Evolutionary conservation across 352 stramenopile species (phyloP), one percentile per base, ranked within the genome.

Genomic region (Phytophthora chlamydospora): DNA sequence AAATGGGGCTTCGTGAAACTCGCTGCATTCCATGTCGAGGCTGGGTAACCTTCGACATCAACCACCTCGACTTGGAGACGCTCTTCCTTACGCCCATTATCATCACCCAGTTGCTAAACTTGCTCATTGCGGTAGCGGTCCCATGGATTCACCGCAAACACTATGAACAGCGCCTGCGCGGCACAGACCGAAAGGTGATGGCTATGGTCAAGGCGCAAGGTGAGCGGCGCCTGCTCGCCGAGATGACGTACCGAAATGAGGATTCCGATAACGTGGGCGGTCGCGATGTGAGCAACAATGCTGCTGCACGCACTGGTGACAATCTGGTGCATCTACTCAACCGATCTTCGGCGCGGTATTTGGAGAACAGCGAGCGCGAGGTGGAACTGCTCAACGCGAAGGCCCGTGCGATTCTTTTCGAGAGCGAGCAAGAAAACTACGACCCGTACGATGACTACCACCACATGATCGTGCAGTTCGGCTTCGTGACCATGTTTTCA

Each of bases 401-500:
- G 40, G 80, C 79, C 5, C 80, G 83, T 17, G 79, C 78, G 21
- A 88, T 94, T 60, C 50, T 94, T 6, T 91, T 90, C 36, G 78
- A 94, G 44, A 81, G 81, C 38, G 72, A 89, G 45, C 83, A 92
- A 42, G 77, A 85, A 29, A 79, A 89, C 52, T 94, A 92, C 66
- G 85, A 94, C 35, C 82, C 85, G 49, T 92, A 92, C 58, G 75
- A 85, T 48, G 85, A 94, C 49, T 94, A 92, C 45, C 85, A 94
- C 47, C 74, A 89, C 36, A 77, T 85, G 53, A 94, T 71, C 2
- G 85, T 94, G 11, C 85, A 94, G 62, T 94, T 90, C 58, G 85
- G 85, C 39, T 94, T 94, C 48, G 83, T 92, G 13, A 83, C 92
- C 58, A 94, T 94, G 85, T 94, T 94, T 51, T 92, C 83, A 24